A percentile compares a stretch with the other conserved stretches of the same genome.
Evolutionary conservation across 75 land plant genomes (phyloP).

Genomic region (Azolla pinnata): DNA sequence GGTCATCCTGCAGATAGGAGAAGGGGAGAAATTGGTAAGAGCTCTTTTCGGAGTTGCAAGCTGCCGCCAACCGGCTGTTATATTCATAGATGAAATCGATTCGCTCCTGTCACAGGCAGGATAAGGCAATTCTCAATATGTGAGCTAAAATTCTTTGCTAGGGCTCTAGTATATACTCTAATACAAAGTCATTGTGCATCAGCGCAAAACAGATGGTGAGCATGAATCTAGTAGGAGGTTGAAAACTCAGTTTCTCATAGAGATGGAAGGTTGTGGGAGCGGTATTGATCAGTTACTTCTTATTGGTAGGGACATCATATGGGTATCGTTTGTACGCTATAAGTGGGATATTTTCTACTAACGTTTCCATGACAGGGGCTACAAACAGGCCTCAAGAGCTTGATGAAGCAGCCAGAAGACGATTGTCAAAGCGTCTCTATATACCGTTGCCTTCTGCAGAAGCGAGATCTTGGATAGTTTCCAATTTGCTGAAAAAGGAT

Average conservation of each 20-base stretch:
- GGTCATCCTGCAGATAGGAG: constrained; percentile 80
- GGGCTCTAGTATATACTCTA: not conserved
- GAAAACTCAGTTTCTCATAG: constrained; percentile 95
- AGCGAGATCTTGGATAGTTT: constrained; percentile 92
- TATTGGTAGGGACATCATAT: no score
- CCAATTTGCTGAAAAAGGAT: constrained; percentile 79
- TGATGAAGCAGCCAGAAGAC: constrained; percentile 93
- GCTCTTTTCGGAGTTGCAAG: constrained; percentile 98
- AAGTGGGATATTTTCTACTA: no score
- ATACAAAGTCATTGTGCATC: constrained; percentile 8
- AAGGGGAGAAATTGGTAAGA: constrained; percentile 96
- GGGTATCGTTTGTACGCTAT: not conserved
- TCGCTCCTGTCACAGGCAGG: constrained; percentile 89
- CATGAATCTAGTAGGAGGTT: constrained; percentile 96
- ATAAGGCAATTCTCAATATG: not conserved
- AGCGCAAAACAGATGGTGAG: constrained; percentile 99
- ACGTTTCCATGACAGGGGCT: constrained; percentile 49
- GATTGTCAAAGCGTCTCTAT: constrained; percentile 86
- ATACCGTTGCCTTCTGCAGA: constrained; percentile 93
- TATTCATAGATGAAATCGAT: constrained; percentile 99
- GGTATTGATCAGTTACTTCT: constrained; percentile 90
- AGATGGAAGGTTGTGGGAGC: constrained; percentile 98
- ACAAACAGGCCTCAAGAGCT: constrained; percentile 97
- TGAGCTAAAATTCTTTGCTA: no score
- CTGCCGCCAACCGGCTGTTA: constrained; percentile 98